phyloP scores from a whole-genome alignment of 441 rosid genomes.

The Melastoma candidum region DNA sequence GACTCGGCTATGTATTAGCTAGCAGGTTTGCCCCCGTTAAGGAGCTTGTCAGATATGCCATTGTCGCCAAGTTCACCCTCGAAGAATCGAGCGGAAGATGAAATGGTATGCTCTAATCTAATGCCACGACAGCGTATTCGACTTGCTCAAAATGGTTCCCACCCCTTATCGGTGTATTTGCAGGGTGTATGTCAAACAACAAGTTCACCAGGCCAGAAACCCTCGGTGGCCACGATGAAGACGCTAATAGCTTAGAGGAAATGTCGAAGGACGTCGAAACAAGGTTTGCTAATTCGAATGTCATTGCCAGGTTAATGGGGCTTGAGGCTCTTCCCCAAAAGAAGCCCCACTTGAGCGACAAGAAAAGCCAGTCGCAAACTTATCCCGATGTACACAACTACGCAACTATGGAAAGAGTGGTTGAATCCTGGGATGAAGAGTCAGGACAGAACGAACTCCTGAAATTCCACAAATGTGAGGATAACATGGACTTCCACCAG shows the following conservation, averaged over 20 bases:
- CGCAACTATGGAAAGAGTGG: constrained; percentile 9
- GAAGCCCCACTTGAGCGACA: constrained; percentile 30
- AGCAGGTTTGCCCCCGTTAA: constrained; percentile 22
- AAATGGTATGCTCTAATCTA: constrained; percentile 68
- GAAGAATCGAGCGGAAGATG: constrained; percentile 52
- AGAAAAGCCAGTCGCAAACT: constrained; percentile 42
- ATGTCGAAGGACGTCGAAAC: constrained; percentile 66
- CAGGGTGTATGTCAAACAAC: no score
- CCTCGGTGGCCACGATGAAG: constrained; percentile 19
- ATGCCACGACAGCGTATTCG: no score
- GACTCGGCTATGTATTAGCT: no score
- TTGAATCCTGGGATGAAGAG: constrained; percentile 39
- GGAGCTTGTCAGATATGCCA: constrained; percentile 58
- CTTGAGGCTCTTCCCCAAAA: constrained; percentile 69
- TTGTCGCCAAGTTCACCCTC: constrained; percentile 36
- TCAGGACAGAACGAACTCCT: constrained; percentile 33
- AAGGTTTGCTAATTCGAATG: constrained; percentile 50
- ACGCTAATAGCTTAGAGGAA: constrained; percentile 64
- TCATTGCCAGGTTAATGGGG: constrained; percentile 97
- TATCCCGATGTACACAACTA: constrained; percentile 27
- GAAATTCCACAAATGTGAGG: constrained; percentile 31
- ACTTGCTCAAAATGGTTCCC: no score
- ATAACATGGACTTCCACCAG: constrained; percentile 61
- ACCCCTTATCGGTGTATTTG: no score
- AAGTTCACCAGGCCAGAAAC: no score